These are phyloP conservation scores for Periglandula ipomoeae DNA, from an alignment of 2,329 filamentous ascomycete genomes.

Conservation along the genomic window DNA sequence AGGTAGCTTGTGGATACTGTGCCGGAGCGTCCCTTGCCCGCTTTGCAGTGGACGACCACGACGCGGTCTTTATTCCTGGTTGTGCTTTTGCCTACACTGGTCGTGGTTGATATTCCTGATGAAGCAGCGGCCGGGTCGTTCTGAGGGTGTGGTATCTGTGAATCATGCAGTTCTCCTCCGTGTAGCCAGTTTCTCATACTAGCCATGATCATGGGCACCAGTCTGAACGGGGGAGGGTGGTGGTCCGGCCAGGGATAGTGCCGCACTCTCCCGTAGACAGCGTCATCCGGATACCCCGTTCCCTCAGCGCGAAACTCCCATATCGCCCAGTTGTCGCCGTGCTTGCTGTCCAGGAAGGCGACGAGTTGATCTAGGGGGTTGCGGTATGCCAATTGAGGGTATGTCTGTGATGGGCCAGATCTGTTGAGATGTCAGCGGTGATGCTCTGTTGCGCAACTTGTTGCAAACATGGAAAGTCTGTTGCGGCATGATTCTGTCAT, in stretches of 20 bases:
- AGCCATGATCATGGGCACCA: slow-evolving; percentile 82
- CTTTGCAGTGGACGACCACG: slow-evolving; percentile 92
- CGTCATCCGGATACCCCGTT: slow-evolving; percentile 85
- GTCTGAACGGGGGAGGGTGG: slow-evolving; percentile 84
- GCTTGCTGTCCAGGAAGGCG: slow-evolving; percentile 76
- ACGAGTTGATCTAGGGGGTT: slow-evolving; percentile 86
- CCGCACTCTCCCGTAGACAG: slow-evolving; percentile 74
- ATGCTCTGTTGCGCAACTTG: neutral
- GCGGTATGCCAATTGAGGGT: slow-evolving; percentile 85
- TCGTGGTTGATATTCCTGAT: neutral
- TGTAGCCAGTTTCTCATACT: slow-evolving; percentile 86
- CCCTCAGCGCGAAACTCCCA: slow-evolving; percentile 98
- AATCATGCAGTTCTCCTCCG: slow-evolving; percentile 32
- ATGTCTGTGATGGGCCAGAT: slow-evolving; percentile 81
- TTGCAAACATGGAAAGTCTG: too few species aligned
- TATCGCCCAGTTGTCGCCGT: slow-evolving; percentile 80
- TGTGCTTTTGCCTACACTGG: neutral
- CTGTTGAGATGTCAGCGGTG: slow-evolving; percentile 34
- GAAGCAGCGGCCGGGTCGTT: neutral
- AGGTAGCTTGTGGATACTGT: slow-evolving; percentile 83
- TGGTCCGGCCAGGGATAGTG: slow-evolving; percentile 98
- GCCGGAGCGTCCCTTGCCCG: slow-evolving; percentile 88
- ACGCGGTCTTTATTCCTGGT: slow-evolving; percentile 45
- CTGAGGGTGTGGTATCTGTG: neutral
- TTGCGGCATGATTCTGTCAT: too few species aligned